Evolutionary conservation across 2,329 filamentous ascomycete species (phyloP).

Genomic region (Aureobasidium sp.): DNA sequence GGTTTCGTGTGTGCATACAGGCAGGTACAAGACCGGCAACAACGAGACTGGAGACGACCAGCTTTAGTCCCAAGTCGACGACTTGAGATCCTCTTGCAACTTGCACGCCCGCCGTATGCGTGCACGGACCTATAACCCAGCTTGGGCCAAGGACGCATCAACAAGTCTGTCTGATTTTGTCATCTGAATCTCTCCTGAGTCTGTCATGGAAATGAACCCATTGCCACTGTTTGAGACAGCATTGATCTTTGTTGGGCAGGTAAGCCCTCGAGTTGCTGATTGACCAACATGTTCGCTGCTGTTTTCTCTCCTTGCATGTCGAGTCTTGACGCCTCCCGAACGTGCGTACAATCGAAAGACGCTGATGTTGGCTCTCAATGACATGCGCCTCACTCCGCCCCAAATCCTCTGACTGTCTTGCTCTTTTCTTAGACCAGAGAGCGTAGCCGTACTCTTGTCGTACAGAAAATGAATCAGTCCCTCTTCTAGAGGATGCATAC

Average conservation of each 20-base stretch:
- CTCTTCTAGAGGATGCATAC: neutral
- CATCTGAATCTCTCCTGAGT: neutral
- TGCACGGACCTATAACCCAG: neutral
- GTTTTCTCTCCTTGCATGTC: neutral
- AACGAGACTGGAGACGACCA: neutral
- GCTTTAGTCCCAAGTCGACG: neutral
- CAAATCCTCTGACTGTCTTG: neutral
- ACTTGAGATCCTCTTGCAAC: conserved; percentile 1
- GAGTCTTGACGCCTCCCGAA: neutral
- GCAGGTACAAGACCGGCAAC: neutral
- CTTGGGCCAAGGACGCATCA: neutral
- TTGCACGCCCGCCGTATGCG: neutral
- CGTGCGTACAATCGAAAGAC: neutral
- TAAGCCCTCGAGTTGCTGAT: neutral
- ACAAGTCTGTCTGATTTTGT: neutral
- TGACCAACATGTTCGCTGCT: neutral
- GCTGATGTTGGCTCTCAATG: neutral
- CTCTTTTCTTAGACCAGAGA: conserved; percentile 2
- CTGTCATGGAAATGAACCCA: neutral
- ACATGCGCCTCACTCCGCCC: conserved; percentile 7
- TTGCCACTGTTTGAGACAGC: neutral
- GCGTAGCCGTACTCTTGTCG: neutral
- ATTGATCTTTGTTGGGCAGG: neutral
- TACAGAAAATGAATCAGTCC: neutral
- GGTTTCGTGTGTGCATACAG: conserved; percentile 1